Conservation (phyloP, 2,329 filamentous ascomycete species). For the Acrodontium crateriforme region DNA sequence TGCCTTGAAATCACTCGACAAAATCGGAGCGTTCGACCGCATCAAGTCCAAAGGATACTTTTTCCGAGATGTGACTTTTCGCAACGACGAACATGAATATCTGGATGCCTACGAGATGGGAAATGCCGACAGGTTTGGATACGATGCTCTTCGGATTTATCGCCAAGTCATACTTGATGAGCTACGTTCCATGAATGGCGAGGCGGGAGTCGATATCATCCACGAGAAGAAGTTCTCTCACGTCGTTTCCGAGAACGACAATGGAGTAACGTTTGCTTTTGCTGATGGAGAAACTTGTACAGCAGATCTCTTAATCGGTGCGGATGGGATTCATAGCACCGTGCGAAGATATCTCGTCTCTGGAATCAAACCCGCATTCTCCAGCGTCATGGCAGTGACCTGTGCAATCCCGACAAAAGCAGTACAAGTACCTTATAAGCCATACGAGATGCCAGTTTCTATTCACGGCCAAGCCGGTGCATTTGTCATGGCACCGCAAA, state of each 20-base stretch:
- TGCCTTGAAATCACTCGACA: slow-evolving; percentile 38
- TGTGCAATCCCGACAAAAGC: slow-evolving; percentile 9
- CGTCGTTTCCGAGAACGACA: slow-evolving; percentile 26
- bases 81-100: slow-evolving; percentile 13
- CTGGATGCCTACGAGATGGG: slow-evolving; percentile 10
- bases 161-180: slow-evolving; percentile 37
- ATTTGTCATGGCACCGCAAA: slow-evolving; percentile 24
- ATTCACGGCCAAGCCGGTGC: slow-evolving; percentile 19
- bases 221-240: slow-evolving; percentile 35
- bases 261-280: no score
- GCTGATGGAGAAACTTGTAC: slow-evolving; percentile 5
- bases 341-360: slow-evolving; percentile 23
- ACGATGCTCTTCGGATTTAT: no score
- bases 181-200: slow-evolving; percentile 27
- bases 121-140: slow-evolving; percentile 33
- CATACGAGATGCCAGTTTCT: slow-evolving; percentile 15
- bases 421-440: slow-evolving; percentile 6
- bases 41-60: slow-evolving; percentile 33
- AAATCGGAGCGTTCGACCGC: slow-evolving; percentile 32
- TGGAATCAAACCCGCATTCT: slow-evolving; percentile 10
- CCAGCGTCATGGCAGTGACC: slow-evolving; percentile 11
- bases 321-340: slow-evolving; percentile 15
- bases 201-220: slow-evolving; percentile 27
- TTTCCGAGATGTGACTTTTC: slow-evolving; percentile 38
- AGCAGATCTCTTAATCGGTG: slow-evolving; percentile 13